Conservation (phyloP, 179 eudicot species). For the Patellifolia procumbens region DNA sequence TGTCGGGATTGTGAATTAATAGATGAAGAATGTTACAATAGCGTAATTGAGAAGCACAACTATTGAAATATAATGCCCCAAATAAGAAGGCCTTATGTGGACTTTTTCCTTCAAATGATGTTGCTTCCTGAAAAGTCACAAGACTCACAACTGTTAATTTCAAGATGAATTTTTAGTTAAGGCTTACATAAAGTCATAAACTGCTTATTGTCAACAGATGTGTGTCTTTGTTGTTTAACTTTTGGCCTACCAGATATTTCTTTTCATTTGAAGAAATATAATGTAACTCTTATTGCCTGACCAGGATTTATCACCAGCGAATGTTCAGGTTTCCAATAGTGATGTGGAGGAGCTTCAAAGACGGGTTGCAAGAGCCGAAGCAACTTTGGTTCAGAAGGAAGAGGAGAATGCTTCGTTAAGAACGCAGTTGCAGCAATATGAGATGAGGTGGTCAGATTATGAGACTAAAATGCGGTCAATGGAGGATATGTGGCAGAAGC, state of each 20-base stretch:
- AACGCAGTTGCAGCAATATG: slow-evolving; percentile 44
- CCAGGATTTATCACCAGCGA: slow-evolving; percentile 53
- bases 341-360: slow-evolving; percentile 47
- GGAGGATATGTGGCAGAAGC: slow-evolving; percentile 83
- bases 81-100: neutral
- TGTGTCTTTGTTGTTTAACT: neutral
- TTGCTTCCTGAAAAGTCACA: slow-evolving; percentile 12
- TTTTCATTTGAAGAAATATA: slow-evolving; percentile 2
- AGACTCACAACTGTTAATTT: neutral
- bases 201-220: neutral
- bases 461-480: slow-evolving; percentile 67
- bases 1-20: neutral
- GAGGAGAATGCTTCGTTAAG: slow-evolving; percentile 62
- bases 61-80: neutral
- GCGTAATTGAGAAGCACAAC: neutral
- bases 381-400: slow-evolving; percentile 55
- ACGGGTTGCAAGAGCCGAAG: slow-evolving; percentile 50
- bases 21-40: neutral
- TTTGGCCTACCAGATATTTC: neutral
- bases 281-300: slow-evolving; percentile 25
- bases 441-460: slow-evolving; percentile 55
- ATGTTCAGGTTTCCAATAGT: slow-evolving; percentile 22
- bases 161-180: neutral
- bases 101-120: neutral
- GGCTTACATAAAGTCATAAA: neutral